phyloP scores from a whole-genome alignment of 164 flowering plant species.

The Stephania cephalantha region DNA sequence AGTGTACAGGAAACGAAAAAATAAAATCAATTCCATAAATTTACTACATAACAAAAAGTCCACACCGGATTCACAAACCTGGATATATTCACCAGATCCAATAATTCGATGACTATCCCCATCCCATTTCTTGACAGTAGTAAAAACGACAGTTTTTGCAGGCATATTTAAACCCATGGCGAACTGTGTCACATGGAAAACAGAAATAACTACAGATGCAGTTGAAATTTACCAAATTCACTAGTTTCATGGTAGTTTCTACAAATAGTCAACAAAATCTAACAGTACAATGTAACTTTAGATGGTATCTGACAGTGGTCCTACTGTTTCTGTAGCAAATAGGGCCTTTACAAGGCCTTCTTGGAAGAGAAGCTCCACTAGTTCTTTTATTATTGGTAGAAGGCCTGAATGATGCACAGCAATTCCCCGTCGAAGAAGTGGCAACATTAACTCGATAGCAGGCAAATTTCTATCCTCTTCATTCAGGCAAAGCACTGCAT shows the following conservation, averaged over 20 bases:
- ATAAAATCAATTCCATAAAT: background rate
- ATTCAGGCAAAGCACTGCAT: conserved; percentile 76
- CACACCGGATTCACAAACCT: conserved; percentile 49
- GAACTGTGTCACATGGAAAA: conserved; percentile 43
- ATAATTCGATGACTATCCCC: conserved; percentile 94
- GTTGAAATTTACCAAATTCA: background rate
- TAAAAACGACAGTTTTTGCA: conserved; percentile 97
- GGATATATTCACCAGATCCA: conserved; percentile 98
- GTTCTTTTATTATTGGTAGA: conserved; percentile 94
- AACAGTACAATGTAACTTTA: background rate
- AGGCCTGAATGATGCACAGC: conserved; percentile 99
- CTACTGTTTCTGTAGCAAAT: conserved; percentile 98
- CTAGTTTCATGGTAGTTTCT: background rate
- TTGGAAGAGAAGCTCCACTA: conserved; percentile 96
- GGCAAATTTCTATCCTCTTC: conserved; percentile 92
- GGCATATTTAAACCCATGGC: conserved; percentile 99
- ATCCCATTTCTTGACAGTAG: conserved; percentile 92
- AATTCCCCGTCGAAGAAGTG: conserved; percentile 91
- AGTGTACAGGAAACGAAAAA: background rate
- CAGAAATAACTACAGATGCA: background rate
- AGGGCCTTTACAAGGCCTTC: conserved; percentile 98
- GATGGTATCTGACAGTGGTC: conserved; percentile 10
- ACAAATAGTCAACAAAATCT: background rate
- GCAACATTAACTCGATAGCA: conserved; percentile 92
- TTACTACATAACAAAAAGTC: background rate